Conservation (phyloP, 2,329 filamentous ascomycete genomes). For the Pseudocercospora cruenta region DNA sequence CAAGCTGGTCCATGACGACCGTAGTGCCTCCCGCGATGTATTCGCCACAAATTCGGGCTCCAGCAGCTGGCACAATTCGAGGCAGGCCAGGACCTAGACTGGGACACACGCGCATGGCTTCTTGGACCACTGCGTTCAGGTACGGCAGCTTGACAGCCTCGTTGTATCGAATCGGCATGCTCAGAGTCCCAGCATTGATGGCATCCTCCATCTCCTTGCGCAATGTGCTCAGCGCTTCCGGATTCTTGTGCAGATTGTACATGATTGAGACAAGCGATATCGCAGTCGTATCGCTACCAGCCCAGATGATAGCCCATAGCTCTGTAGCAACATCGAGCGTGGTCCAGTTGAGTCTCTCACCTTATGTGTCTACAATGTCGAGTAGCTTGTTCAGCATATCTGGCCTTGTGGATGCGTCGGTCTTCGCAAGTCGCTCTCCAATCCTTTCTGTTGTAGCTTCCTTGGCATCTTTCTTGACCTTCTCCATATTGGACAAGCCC, state of each 20-base stretch:
- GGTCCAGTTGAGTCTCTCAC: slow-evolving; percentile 7
- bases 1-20: slow-evolving; percentile 9
- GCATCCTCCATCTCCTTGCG: not conserved
- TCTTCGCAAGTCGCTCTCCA: slow-evolving; percentile 3
- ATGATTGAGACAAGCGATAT: slow-evolving; percentile 1
- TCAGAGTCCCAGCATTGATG: not conserved
- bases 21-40: slow-evolving; percentile 5
- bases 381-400: slow-evolving; percentile 10
- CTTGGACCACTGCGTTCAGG: slow-evolving; percentile 7
- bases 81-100: slow-evolving; percentile 9
- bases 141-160: slow-evolving; percentile 6
- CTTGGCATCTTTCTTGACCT: slow-evolving; percentile 14
- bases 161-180: not conserved
- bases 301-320: slow-evolving; percentile 15
- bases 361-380: slow-evolving; percentile 9
- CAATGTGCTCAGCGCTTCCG: not conserved
- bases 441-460: slow-evolving; percentile 11
- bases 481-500: slow-evolving; percentile 2
- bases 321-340: slow-evolving; percentile 10
- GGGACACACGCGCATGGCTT: slow-evolving; percentile 4
- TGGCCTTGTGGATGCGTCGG: not conserved
- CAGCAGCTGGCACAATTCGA: slow-evolving; percentile 8
- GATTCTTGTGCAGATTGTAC: slow-evolving; percentile 11
- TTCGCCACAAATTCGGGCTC: not conserved
- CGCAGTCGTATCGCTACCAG: slow-evolving; percentile 10